Base-by-base conservation (phyloP, 1,284 basidiomycete genomes). In the Cryptococcus depauperatus region DNA sequence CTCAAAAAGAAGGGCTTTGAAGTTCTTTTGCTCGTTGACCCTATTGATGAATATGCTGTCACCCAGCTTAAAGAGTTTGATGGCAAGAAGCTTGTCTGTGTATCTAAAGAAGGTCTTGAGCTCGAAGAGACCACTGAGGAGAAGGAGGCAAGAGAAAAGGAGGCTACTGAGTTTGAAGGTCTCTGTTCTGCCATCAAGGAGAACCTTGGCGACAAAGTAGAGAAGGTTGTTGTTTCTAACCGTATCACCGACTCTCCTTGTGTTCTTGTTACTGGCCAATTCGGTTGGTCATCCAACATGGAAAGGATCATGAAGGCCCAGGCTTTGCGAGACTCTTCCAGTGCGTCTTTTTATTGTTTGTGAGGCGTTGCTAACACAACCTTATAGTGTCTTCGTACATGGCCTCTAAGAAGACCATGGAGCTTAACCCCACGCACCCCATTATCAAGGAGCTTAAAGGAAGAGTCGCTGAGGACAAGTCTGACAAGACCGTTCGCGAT, bases 1-100 rank as follows among this genome's bases (percentile, higher is more conserved):
- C 84, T 98, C 73, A 97, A 96, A 85, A 93, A 92, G 86, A 98
- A 92, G 82, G 88, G 88, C 77, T 97, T 97, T 73, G 93, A 98
- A 75, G 91, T 97, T 50, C 79, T 98, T 41, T 83, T 98, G 62
- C 85, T 98, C 61, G 88, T 92, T 59, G 93, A 98, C 79, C 95
- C 93, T 68, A 95, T 95, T 67, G 91, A 96, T 71, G 91, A 95
- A 76, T 95, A 93, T 68, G 90, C 90, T 54, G 83, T 95, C 69
- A 95, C 90, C 27, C 92, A 97, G 73, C 82, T 98, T 73, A 98
- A 97, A 81, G 93, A 98, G 79, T 98, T 96, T 64, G 93, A 97
- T 54, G 85, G 87, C 75, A 90, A 93, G 81, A 97, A 96, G 79
- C 83, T 98, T 54, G 77, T 97, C 61, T 97, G 90, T 65, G 92